phyloP scores from a whole-genome alignment of 768 basidiomycete species.

The Hygrocybe punicea region DNA sequence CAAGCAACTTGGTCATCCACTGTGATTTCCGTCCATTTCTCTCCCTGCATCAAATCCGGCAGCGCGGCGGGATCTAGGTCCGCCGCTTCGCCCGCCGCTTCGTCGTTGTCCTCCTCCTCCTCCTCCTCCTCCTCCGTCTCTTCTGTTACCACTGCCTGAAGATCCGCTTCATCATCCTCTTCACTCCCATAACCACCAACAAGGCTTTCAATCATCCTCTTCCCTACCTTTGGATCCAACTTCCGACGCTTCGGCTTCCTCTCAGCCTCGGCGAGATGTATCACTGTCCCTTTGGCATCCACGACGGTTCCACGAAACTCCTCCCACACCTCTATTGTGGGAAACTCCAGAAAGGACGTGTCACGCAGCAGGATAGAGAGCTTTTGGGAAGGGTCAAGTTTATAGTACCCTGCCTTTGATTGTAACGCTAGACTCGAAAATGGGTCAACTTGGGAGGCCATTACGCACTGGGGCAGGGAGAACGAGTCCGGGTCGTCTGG shows the following conservation, averaged over 20 bases:
- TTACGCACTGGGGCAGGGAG: conserved; percentile 55
- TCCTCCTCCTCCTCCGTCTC: conserved; percentile 16
- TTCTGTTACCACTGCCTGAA: conserved; percentile 21
- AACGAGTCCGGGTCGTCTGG: conserved; percentile 56
- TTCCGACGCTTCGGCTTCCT: conserved; percentile 53
- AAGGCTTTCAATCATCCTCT: conserved; percentile 54
- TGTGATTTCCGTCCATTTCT: conserved; percentile 17
- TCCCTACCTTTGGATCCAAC: conserved; percentile 49
- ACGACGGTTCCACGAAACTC: conserved; percentile 63
- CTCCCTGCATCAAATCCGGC: conserved; percentile 35
- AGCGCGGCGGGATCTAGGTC: conserved; percentile 38
- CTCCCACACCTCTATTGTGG: conserved; percentile 75
- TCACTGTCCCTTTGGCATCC: conserved; percentile 48
- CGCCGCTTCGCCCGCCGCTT: conserved; percentile 29
- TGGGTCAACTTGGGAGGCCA: conserved; percentile 46
- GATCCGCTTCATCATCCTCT: conserved; percentile 22
- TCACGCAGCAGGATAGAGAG: conserved; percentile 50
- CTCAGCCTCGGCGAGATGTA: conserved; percentile 33
- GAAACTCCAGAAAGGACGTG: conserved; percentile 78
- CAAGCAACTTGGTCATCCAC: conserved; percentile 47
- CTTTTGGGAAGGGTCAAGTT: conserved; percentile 49
- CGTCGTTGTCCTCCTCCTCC: neutral
- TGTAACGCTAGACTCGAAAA: conserved; percentile 23
- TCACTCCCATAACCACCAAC: conserved; percentile 60
- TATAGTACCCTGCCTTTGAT: conserved; percentile 47